Evolutionary conservation across 768 basidiomycete species (phyloP), one percentile per base, ranked within the genome.

Genomic region (Suillus occidentalis): DNA sequence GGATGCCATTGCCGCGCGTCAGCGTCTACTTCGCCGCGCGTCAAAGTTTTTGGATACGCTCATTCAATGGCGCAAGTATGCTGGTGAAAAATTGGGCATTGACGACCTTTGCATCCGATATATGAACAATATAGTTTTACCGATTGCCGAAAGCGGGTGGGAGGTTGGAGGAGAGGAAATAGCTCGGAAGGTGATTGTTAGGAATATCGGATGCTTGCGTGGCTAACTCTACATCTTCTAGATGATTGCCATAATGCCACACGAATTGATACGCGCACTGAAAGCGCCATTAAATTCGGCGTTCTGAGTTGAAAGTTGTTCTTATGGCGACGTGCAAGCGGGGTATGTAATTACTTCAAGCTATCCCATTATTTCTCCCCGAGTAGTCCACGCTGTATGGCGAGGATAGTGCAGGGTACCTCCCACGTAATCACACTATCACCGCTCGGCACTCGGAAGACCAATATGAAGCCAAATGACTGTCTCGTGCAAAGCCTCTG

Each of bases 151-250:
- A 66, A 84, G 82, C 63, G 91, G 90, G 10, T 97, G 95, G 95
- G 92, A 94, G 50, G 90, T 92, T 43, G 94, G 95, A 13, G 94
- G 94, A 2, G 84, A 89, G 74, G 86, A 86, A 45, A 77, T 85
- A 65, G 79, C 85, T 63, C 79, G 77, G 36, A 86, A 85, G 84
- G 92, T 92, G 66, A 68, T 79, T 73, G 47, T 59, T 61, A 45
- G 56, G 28, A 31, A 59, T 42, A 18, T 42, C 18, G 9, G 25
- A 42, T 16, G 5, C 39, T 52, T 40, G 28, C 65, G 28, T 58
- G 67, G 14, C 52, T 47, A 34, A 36, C 47, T 28, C 34, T 47
- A 43, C 37, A 16, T 60, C 40, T 58, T 60, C 43, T 58, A 80
- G 77, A 70, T 67, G 56, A 63, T 68, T 25, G 62, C 63, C 47